Evolutionary conservation across 1,139 yeast genomes (phyloP).

Genomic region (Saccharomycopsis crataegensis): DNA sequence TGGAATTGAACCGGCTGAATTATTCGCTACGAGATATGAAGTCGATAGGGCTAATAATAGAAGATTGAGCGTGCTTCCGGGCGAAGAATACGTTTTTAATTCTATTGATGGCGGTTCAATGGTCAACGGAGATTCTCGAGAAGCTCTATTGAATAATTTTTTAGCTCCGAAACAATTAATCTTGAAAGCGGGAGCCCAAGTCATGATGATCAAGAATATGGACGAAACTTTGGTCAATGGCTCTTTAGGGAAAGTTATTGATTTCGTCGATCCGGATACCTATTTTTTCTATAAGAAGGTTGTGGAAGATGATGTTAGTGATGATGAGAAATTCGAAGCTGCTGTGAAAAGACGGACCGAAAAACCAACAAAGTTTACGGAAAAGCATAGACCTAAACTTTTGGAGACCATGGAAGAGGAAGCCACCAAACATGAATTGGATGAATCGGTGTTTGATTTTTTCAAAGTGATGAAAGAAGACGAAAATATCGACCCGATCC

Average conservation of each 20-base stretch:
- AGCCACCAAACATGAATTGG: slow-evolving; percentile 22
- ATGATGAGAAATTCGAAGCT: slow-evolving; percentile 1
- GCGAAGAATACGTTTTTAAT: slow-evolving; percentile 39
- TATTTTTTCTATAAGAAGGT: slow-evolving; percentile 33
- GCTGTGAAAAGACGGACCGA: not conserved
- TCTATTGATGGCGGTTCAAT: slow-evolving; percentile 62
- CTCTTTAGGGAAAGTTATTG: slow-evolving; percentile 78
- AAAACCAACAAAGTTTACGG: not conserved
- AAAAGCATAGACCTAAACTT: not conserved
- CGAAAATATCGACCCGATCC: slow-evolving; percentile 26
- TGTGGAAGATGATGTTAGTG: slow-evolving; percentile 17
- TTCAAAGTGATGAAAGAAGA: slow-evolving; percentile 33
- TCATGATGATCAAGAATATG: slow-evolving; percentile 89
- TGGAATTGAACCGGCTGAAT: slow-evolving; percentile 79
- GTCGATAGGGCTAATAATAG: slow-evolving; percentile 71
- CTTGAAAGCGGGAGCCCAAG: slow-evolving; percentile 82
- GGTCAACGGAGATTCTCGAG: slow-evolving; percentile 37
- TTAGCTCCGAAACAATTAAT: slow-evolving; percentile 60
- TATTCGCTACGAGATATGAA: slow-evolving; percentile 76
- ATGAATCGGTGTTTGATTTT: slow-evolving; percentile 43
- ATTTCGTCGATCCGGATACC: slow-evolving; percentile 57
- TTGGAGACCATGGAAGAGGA: slow-evolving; percentile 4
- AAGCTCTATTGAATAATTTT: slow-evolving; percentile 48
- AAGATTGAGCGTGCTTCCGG: slow-evolving; percentile 43
- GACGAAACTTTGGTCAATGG: slow-evolving; percentile 90